Conservation (phyloP, 352 stramenopile genomes). For the Plasmopara muralis region DNA sequence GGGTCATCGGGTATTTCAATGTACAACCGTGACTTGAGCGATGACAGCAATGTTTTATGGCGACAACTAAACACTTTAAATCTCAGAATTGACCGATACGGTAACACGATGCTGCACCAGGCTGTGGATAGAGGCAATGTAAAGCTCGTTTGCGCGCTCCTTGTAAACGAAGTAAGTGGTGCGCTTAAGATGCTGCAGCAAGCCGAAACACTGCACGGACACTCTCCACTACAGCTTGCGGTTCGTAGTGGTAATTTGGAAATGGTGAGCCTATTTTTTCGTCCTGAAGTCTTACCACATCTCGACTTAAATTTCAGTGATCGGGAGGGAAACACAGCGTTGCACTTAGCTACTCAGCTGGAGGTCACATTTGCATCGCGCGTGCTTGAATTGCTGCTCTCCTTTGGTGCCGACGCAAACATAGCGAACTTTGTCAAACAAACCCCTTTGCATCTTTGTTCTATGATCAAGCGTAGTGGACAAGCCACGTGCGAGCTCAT, state of each 20-base stretch:
- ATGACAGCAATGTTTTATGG: slow-evolving; percentile 12
- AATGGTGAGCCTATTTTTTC: slow-evolving; percentile 70
- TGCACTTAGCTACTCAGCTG: slow-evolving; percentile 60
- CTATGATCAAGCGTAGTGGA: slow-evolving; percentile 55
- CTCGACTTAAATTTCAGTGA: slow-evolving; percentile 60
- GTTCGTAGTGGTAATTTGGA: slow-evolving; percentile 51
- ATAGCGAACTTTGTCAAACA: slow-evolving; percentile 63
- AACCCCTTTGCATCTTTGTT: slow-evolving; percentile 63
- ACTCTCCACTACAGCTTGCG: slow-evolving; percentile 58
- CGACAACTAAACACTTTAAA: slow-evolving; percentile 18
- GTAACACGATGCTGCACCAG: slow-evolving; percentile 50
- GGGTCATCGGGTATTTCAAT: slow-evolving; percentile 1
- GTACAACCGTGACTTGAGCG: slow-evolving; percentile 6
- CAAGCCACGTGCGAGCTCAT: slow-evolving; percentile 41
- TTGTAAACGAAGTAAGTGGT: slow-evolving; percentile 33
- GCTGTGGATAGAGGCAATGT: slow-evolving; percentile 36
- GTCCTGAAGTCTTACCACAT: slow-evolving; percentile 59
- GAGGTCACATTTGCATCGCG: slow-evolving; percentile 53
- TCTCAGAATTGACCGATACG: slow-evolving; percentile 41
- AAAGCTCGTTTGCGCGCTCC: slow-evolving; percentile 42
- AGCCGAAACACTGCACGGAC: slow-evolving; percentile 46
- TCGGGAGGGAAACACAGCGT: slow-evolving; percentile 60
- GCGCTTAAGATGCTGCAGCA: slow-evolving; percentile 43
- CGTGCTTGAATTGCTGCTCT: slow-evolving; percentile 61
- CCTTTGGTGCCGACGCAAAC: slow-evolving; percentile 59